phyloP scores from a whole-genome alignment of 2,329 filamentous ascomycete species.

The Penicillium crustosum region DNA sequence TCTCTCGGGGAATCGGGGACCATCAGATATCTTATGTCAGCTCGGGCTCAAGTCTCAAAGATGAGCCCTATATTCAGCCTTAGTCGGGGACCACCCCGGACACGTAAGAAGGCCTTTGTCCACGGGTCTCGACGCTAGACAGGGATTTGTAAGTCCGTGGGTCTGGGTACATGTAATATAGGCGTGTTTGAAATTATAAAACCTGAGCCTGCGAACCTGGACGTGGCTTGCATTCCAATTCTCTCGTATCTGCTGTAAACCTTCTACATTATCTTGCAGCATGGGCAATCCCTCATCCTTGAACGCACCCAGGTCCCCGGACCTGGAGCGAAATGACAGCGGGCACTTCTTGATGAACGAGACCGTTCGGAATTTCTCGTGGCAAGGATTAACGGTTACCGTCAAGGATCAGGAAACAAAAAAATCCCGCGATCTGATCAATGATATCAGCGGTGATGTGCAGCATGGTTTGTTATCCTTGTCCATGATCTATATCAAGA shows the following conservation, averaged over 20 bases:
- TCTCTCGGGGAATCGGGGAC: conserved; percentile 1
- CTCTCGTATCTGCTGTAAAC: background rate
- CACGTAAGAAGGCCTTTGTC: background rate
- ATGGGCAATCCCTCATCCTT: conserved; percentile 2
- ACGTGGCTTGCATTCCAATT: background rate
- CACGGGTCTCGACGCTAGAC: background rate
- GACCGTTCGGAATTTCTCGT: conserved; percentile 63
- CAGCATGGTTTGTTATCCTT: conserved; percentile 53
- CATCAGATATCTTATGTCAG: conserved; percentile 5
- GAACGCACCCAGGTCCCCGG: conserved; percentile 11
- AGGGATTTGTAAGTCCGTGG: background rate
- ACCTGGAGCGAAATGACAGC: conserved; percentile 33
- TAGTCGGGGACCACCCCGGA: conserved; percentile 9
- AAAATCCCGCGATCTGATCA: conserved; percentile 62
- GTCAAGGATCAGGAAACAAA: conserved; percentile 71
- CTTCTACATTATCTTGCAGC: conserved; percentile 2
- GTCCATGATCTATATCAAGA: background rate
- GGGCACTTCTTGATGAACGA: conserved; percentile 53
- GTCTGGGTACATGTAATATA: background rate
- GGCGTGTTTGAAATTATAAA: conserved; percentile 8
- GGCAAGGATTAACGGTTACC: conserved; percentile 66
- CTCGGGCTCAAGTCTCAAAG: background rate
- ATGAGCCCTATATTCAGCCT: conserved; percentile 2
- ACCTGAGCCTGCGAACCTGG: background rate
- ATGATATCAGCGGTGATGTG: conserved; percentile 62